These are phyloP conservation scores for Crinitomyces ghanaensis DNA, from an alignment of 805 yeast genomes.

Conservation along the genomic window DNA sequence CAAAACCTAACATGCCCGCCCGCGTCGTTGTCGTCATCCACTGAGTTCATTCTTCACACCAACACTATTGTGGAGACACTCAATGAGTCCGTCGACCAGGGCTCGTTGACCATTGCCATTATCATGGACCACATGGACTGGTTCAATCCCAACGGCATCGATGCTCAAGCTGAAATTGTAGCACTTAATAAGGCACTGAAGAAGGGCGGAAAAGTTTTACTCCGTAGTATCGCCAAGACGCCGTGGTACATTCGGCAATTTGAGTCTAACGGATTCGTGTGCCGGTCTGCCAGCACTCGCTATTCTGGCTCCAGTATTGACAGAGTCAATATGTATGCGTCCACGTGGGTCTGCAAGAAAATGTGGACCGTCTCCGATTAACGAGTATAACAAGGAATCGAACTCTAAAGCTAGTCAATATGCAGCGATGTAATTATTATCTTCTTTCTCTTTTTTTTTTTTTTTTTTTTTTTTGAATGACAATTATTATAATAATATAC, in stretches of 20 bases:
- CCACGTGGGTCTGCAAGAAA: constrained; percentile 77
- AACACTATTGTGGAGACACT: no score
- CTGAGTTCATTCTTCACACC: constrained; percentile 65
- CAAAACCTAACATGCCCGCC: constrained; percentile 34
- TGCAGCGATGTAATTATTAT: no score
- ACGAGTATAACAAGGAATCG: no score
- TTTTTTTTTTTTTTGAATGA: no score
- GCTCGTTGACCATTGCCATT: constrained; percentile 61
- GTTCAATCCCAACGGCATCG: constrained; percentile 53
- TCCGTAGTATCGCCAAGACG: constrained; percentile 58
- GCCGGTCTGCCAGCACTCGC: constrained; percentile 62
- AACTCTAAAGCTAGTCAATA: no score
- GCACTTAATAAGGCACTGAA: constrained; percentile 53
- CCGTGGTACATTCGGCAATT: constrained; percentile 74
- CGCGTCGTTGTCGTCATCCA: constrained; percentile 53
- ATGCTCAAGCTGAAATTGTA: constrained; percentile 50
- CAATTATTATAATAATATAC: no score
- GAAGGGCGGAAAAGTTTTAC: constrained; percentile 60
- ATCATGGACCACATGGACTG: constrained; percentile 93
- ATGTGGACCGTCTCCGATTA: no score
- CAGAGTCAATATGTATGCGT: constrained; percentile 78
- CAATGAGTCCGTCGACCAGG: constrained; percentile 63
- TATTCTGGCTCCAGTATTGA: constrained; percentile 55
- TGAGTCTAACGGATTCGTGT: constrained; percentile 54
- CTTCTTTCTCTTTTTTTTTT: no score